Evolutionary conservation across 306 rosid genomes (phyloP).

Genomic region (Medicago ruthenica): DNA sequence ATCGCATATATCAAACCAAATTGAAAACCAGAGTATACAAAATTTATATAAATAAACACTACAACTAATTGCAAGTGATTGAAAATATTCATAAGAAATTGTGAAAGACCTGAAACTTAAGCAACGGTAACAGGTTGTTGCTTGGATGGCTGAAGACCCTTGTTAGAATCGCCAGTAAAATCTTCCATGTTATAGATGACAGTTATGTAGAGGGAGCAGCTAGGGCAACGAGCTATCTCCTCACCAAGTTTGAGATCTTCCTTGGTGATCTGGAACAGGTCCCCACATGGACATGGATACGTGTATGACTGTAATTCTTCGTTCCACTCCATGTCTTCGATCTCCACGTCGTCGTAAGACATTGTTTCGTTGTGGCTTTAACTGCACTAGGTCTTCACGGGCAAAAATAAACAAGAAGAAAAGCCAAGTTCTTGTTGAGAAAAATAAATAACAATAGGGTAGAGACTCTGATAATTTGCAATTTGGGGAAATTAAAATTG

Average conservation of each 20-base stretch:
- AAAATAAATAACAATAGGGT: too few species aligned
- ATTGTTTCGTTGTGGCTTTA: constrained; percentile 41
- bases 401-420: too few species aligned
- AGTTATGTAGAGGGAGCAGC: constrained; percentile 93
- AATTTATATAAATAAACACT: not conserved
- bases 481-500: too few species aligned
- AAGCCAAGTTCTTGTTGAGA: too few species aligned
- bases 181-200: constrained; percentile 89
- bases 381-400: too few species aligned
- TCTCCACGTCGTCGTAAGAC: constrained; percentile 99
- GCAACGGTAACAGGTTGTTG: constrained; percentile 67
- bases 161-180: constrained; percentile 54
- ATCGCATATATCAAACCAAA: not conserved
- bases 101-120: constrained; percentile 54
- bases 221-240: constrained; percentile 97
- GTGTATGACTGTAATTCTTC: constrained; percentile 79
- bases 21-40: not conserved
- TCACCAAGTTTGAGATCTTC: constrained; percentile 91
- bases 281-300: constrained; percentile 97
- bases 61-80: not conserved
- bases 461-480: too few species aligned
- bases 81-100: not conserved
- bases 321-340: constrained; percentile 99
- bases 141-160: constrained; percentile 49
- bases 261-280: constrained; percentile 87